Percentiles rank a stretch among this genome's conserved stretches.
phyloP scores from a whole-genome alignment of 2,329 filamentous ascomycete species.

The Aspergillus tamarii region DNA sequence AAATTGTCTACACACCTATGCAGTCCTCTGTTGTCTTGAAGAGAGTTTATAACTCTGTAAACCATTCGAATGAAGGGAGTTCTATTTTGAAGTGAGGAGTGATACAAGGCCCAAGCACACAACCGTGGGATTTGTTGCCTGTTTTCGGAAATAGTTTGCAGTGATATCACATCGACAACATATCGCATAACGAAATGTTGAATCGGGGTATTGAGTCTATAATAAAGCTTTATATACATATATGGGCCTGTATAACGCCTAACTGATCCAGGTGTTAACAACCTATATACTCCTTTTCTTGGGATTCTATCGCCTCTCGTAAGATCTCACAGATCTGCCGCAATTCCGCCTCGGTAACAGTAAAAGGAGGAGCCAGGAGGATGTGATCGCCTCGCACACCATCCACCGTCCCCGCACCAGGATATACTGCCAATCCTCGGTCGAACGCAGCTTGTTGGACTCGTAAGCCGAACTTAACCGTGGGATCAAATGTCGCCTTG shows the following conservation, averaged over 20 bases:
- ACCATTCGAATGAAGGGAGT: not conserved
- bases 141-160: not conserved
- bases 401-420: slow-evolving; percentile 5
- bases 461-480: not conserved
- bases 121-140: not conserved
- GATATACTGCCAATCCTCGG: not conserved
- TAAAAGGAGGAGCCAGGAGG: slow-evolving; percentile 4
- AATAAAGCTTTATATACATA: not conserved
- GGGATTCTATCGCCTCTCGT: not conserved
- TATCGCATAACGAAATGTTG: too few relatives aligned
- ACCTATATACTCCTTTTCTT: not conserved
- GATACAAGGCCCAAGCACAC: not conserved
- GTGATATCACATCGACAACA: not conserved
- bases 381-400: slow-evolving; percentile 2
- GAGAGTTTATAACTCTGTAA: not conserved
- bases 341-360: not conserved
- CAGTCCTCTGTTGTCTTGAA: too few relatives aligned
- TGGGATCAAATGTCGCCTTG: not conserved
- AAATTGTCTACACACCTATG: too few relatives aligned
- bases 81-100: not conserved
- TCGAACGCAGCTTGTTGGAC: slow-evolving; percentile 5
- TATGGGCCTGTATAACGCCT: not conserved
- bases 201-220: not conserved
- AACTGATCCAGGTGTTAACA: not conserved
- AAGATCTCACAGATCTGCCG: not conserved